Percentiles rank a stretch among this genome's conserved stretches.
These are phyloP conservation scores for Hypoxylon trugodes DNA, from an alignment of 495 filamentous ascomycete species.

Conservation along the genomic window DNA sequence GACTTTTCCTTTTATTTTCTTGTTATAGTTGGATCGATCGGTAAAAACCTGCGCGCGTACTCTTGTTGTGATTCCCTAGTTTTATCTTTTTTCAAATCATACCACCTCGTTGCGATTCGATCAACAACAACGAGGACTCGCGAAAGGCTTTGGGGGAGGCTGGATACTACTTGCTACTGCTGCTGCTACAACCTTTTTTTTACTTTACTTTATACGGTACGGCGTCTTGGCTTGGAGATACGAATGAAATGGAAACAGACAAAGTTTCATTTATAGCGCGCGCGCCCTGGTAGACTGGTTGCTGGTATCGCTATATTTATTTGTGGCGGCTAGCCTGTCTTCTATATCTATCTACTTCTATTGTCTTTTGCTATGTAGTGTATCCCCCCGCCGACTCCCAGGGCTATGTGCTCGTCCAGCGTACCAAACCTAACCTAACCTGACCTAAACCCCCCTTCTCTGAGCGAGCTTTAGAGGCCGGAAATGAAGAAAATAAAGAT, in stretches of 20 bases:
- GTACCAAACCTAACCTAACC: no score
- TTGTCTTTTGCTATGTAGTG: slow-evolving; percentile 22
- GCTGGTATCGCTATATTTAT: slow-evolving; percentile 12
- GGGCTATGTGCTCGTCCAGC: no score
- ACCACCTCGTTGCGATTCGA: slow-evolving; percentile 26
- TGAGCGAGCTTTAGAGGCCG: slow-evolving; percentile 2
- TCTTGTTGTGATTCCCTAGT: no score
- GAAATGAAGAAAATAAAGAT: slow-evolving; percentile 29
- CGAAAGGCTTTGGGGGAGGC: slow-evolving; percentile 27
- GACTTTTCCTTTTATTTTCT: slow-evolving; percentile 27
- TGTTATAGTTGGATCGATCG: slow-evolving; percentile 18
- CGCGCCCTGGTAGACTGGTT: slow-evolving; percentile 10
- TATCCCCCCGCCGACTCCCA: no score
- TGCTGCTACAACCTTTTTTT: no score
- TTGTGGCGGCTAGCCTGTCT: slow-evolving; percentile 15
- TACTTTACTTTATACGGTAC: slow-evolving; percentile 28
- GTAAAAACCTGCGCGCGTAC: slow-evolving; percentile 20
- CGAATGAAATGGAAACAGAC: slow-evolving; percentile 30
- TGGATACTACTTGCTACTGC: no score
- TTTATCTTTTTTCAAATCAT: no score
- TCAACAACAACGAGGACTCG: not conserved
- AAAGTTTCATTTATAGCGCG: slow-evolving; percentile 3
- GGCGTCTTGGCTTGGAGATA: slow-evolving; percentile 42
- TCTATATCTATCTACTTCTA: no score
- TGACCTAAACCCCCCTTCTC: no score